A percentile compares a stretch with the other conserved stretches of the same genome.
Conservation (phyloP, 345 rosid species). For the Pugionium dolabratum region DNA sequence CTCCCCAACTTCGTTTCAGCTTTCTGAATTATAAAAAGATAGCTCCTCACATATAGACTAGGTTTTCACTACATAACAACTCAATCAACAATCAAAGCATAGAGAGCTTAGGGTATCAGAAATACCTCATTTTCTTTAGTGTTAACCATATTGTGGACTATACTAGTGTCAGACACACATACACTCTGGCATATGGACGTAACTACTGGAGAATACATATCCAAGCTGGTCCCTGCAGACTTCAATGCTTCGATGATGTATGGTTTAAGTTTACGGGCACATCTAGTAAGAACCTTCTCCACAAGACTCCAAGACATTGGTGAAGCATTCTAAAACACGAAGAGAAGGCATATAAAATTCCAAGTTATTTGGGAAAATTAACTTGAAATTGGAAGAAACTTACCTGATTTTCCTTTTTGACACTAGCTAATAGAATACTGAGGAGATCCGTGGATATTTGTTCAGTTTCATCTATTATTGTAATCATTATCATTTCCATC, state of each 20-base stretch:
- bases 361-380: conserved; percentile 5
- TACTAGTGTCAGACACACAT: not conserved
- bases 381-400: conserved; percentile 16
- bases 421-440: conserved; percentile 57
- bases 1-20: no score
- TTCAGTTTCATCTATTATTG: conserved; percentile 68
- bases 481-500: conserved; percentile 76
- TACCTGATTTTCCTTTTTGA: conserved; percentile 67
- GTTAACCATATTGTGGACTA: conserved; percentile 8
- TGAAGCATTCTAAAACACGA: conserved; percentile 48
- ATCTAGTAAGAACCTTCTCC: conserved; percentile 58
- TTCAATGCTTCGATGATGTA: conserved; percentile 54
- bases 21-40: not conserved
- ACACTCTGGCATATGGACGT: conserved; percentile 47
- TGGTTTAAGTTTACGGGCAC: conserved; percentile 65
- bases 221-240: conserved; percentile 46
- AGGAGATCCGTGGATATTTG: conserved; percentile 56
- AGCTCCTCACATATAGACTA: conserved; percentile 13
- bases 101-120: conserved; percentile 26
- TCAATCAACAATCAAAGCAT: conserved; percentile 3
- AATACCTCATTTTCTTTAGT: conserved; percentile 51
- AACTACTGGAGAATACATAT: conserved; percentile 62
- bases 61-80: not conserved
- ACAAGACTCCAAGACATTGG: conserved; percentile 49
- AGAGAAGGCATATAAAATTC: conserved; percentile 16